phyloP scores from a whole-genome alignment of 1,139 yeast genomes.

The Kodamaea suecica region DNA sequence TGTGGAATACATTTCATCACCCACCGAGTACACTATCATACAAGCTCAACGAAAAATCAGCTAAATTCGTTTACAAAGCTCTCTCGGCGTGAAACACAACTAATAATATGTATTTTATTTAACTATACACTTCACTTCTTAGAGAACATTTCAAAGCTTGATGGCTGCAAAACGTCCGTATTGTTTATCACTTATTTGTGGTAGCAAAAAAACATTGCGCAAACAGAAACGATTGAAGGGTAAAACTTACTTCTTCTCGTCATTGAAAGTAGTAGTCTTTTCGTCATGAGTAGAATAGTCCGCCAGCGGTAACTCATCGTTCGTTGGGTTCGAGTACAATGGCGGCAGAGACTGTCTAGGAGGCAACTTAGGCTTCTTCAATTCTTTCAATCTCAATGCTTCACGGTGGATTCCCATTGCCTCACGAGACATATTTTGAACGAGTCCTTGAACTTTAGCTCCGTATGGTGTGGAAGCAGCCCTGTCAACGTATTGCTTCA shows the following conservation, averaged over 20 bases:
- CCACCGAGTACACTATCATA: no score
- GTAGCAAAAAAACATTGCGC: no score
- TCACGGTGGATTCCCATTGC: constrained; percentile 67
- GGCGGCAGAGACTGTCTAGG: constrained; percentile 4
- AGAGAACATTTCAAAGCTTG: no score
- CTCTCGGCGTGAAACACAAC: no score
- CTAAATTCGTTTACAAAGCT: no score
- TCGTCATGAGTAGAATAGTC: neutral
- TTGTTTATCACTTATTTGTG: no score
- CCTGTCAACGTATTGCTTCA: constrained; percentile 48
- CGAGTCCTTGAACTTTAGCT: constrained; percentile 48
- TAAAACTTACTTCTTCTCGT: neutral
- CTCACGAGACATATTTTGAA: constrained; percentile 52
- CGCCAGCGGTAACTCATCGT: neutral
- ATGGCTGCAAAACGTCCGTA: no score
- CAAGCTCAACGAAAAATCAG: no score
- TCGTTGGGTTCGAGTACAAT: constrained; percentile 1
- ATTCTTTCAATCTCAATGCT: constrained; percentile 65
- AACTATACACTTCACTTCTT: no score
- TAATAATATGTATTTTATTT: no score
- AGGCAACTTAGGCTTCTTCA: constrained; percentile 36
- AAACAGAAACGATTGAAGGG: no score
- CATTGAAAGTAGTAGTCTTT: neutral
- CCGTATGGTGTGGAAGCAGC: constrained; percentile 47
- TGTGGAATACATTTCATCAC: no score